Conservation (phyloP, 805 yeast genomes). For the Maudiozyma pseudohumilis region DNA sequence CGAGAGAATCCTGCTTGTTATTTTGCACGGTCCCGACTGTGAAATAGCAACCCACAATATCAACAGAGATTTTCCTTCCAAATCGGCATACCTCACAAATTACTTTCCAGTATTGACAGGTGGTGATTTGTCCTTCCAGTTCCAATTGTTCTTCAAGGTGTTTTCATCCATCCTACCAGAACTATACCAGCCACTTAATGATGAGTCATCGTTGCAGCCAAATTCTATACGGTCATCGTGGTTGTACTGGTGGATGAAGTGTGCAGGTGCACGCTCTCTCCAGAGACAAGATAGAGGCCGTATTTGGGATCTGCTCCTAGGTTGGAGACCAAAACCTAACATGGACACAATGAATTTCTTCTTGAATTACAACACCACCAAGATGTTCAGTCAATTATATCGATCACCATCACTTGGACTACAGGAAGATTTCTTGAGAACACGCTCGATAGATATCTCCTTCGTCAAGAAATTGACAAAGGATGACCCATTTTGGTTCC, state of each 20-base stretch:
- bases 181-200: conserved; percentile 61
- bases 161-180: conserved; percentile 64
- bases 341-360: conserved; percentile 25
- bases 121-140: conserved; percentile 26
- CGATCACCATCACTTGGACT: conserved; percentile 4
- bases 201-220: conserved; percentile 64
- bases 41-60: conserved; percentile 13
- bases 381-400: conserved; percentile 23
- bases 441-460: conserved; percentile 13
- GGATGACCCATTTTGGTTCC: conserved; percentile 31
- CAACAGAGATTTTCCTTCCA: conserved; percentile 7
- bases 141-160: conserved; percentile 44
- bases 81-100: conserved; percentile 8
- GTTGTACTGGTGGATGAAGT: conserved; percentile 92
- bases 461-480: conserved; percentile 7
- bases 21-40: conserved; percentile 61
- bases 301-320: conserved; percentile 79
- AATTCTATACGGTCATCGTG: conserved; percentile 59
- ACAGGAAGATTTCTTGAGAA: background rate
- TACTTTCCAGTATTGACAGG: conserved; percentile 29
- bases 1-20: conserved; percentile 66
- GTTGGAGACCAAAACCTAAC: conserved; percentile 49
- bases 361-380: conserved; percentile 26
- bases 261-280: conserved; percentile 80
- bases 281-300: conserved; percentile 75